phyloP scores from a whole-genome alignment of 257 asterid genomes.

The Lycium barbarum region DNA sequence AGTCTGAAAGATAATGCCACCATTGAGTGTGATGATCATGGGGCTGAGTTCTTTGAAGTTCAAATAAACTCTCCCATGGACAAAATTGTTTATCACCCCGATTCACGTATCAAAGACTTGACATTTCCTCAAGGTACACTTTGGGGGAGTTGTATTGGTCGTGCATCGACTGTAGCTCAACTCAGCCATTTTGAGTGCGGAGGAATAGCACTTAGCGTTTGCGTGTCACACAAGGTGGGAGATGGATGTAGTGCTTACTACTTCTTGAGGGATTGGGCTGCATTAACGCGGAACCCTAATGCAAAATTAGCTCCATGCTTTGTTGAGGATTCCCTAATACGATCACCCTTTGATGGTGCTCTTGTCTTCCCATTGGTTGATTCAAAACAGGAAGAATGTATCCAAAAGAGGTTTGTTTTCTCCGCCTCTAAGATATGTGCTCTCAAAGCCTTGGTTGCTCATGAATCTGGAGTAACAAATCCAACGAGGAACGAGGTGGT shows the following conservation, averaged over 20 bases:
- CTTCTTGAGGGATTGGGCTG: slow-evolving; percentile 26
- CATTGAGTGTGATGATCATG: slow-evolving; percentile 22
- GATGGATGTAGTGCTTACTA: neutral
- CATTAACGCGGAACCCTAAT: neutral
- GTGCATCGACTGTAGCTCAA: neutral
- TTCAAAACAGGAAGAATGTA: neutral
- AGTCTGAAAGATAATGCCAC: neutral
- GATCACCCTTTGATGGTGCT: neutral
- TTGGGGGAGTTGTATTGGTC: too few species aligned
- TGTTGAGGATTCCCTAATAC: slow-evolving; percentile 7
- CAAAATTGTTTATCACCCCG: slow-evolving; percentile 8
- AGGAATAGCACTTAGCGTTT: neutral
- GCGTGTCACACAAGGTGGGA: slow-evolving; percentile 19
- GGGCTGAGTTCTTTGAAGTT: neutral
- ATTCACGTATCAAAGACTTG: neutral
- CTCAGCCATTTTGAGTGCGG: slow-evolving; percentile 29
- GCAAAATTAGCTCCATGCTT: neutral
- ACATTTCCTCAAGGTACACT: slow-evolving; percentile 4
- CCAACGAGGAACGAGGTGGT: slow-evolving; percentile 26
- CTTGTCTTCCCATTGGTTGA: neutral
- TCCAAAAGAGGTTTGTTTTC: slow-evolving; percentile 11
- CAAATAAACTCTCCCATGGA: neutral
- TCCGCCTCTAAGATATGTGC: neutral
- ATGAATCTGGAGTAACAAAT: neutral
- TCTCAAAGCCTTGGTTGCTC: neutral